A percentile compares a stretch with the other conserved stretches of the same genome.
Conservation (phyloP, 768 basidiomycete genomes). For the Hypholoma fasciculare region DNA sequence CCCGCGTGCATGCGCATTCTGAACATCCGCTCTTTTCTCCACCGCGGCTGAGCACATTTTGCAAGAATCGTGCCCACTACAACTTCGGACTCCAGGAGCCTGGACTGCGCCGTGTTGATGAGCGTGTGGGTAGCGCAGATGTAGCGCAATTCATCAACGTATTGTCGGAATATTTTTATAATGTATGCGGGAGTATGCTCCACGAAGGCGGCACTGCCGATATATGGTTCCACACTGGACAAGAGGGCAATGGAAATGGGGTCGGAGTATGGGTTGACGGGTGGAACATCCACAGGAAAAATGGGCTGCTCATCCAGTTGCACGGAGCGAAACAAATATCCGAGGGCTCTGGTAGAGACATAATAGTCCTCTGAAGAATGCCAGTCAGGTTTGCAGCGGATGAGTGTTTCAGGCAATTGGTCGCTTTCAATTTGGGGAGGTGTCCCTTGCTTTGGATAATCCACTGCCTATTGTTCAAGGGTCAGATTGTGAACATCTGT, state of each 20-base stretch:
- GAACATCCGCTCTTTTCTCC: conserved; percentile 57
- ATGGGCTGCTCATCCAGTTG: conserved; percentile 25
- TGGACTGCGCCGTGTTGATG: conserved; percentile 51
- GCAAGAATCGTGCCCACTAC: conserved; percentile 75
- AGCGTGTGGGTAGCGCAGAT: conserved; percentile 70
- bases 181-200: conserved; percentile 26
- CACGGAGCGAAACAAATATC: conserved; percentile 68
- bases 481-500: conserved; percentile 14
- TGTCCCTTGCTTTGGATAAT: conserved; percentile 78
- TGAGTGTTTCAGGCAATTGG: conserved; percentile 51
- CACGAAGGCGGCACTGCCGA: conserved; percentile 24
- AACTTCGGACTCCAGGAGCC: conserved; percentile 71
- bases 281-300: conserved; percentile 13
- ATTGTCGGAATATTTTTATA: conserved; percentile 44
- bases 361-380: conserved; percentile 75
- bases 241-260: conserved; percentile 37
- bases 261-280: conserved; percentile 24
- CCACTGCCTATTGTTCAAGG: conserved; percentile 52
- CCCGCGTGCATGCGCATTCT: conserved; percentile 61
- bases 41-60: conserved; percentile 62
- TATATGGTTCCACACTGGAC: conserved; percentile 27
- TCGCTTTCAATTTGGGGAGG: conserved; percentile 52
- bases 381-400: conserved; percentile 83
- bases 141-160: conserved; percentile 67
- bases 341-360: conserved; percentile 67